These are phyloP conservation scores for Mercurialis annua DNA, from an alignment of 345 rosid genomes.

Conservation along the genomic window DNA sequence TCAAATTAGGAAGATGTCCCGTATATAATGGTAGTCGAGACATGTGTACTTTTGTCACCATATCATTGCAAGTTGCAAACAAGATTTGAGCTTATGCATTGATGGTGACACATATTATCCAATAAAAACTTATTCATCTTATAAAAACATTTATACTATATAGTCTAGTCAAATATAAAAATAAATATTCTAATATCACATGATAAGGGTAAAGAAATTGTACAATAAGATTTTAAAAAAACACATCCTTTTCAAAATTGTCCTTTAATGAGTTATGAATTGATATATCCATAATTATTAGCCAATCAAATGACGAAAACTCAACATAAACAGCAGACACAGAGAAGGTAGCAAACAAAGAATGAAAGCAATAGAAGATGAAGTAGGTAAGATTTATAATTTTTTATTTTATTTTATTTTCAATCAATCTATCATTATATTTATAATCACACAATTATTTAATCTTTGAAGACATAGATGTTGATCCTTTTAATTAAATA, in stretches of 20 bases:
- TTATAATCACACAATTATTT: no score
- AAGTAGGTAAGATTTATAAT: not conserved
- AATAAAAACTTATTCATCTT: not conserved
- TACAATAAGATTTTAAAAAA: not conserved
- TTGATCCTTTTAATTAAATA: not conserved
- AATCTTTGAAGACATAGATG: not conserved
- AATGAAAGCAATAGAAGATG: no score
- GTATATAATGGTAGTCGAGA: not conserved
- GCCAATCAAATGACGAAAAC: no score
- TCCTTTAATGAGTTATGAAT: not conserved
- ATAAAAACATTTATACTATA: no score
- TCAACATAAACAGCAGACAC: no score
- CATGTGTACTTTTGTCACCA: not conserved
- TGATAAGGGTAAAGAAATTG: not conserved
- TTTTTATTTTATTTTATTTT: no score
- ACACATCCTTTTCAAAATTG: not conserved
- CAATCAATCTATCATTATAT: no score
- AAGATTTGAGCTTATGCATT: no score
- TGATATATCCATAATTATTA: not conserved
- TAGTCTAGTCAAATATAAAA: no score
- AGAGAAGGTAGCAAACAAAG: no score
- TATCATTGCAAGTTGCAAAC: not conserved
- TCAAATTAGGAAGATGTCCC: not conserved
- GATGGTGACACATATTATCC: conserved; percentile 1
- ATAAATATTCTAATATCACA: not conserved